phyloP scores from a whole-genome alignment of 805 yeast genomes.

The Yarrowia hollandica region DNA sequence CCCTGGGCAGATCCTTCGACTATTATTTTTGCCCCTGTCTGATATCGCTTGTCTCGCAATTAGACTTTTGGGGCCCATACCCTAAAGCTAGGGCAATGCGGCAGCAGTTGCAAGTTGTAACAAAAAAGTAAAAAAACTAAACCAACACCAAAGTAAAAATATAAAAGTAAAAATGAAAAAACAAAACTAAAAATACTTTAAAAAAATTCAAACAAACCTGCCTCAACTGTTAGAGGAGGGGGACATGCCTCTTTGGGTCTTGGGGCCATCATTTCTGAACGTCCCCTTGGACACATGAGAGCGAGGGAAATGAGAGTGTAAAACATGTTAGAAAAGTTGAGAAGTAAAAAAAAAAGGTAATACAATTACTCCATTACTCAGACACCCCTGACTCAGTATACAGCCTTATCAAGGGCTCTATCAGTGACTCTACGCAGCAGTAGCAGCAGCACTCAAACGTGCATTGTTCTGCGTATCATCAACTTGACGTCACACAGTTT shows the following conservation, averaged over 20 bases:
- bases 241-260: background rate
- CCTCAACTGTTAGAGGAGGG: background rate
- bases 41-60: background rate
- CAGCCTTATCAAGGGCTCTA: background rate
- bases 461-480: background rate
- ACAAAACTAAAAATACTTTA: background rate
- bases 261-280: too few relatives aligned
- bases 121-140: background rate
- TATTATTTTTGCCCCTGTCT: slow-evolving; percentile 3
- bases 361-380: too few relatives aligned
- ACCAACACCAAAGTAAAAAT: background rate
- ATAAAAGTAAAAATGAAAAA: background rate
- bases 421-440: background rate
- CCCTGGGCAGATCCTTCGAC: too few relatives aligned
- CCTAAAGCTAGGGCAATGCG: background rate
- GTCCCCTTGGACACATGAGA: too few relatives aligned
- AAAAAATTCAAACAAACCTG: background rate
- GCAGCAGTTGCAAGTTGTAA: background rate
- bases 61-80: too few relatives aligned
- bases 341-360: too few relatives aligned
- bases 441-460: background rate
- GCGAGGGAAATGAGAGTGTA: too few relatives aligned
- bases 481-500: slow-evolving; percentile 15
- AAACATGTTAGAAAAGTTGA: too few relatives aligned
- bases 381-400: background rate